phyloP scores from a whole-genome alignment of 208 protist species.

The Leishmania gerbilli region DNA sequence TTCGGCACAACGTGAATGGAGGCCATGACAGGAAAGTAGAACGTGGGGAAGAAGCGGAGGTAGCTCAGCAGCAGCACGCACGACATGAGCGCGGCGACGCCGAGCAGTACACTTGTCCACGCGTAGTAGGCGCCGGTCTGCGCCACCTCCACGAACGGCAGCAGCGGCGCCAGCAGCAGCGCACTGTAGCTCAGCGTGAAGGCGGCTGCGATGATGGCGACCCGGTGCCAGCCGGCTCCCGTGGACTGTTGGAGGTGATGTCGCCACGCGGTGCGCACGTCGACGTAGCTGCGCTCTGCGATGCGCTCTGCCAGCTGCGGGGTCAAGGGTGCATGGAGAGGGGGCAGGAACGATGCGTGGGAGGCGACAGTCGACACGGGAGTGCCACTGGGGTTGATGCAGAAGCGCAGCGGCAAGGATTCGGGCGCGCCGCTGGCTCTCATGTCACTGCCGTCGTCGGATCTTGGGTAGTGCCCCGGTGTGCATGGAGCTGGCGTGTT shows the following conservation, averaged over 20 bases:
- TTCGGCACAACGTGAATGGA: constrained; percentile 43
- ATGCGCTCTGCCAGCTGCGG: constrained; percentile 29
- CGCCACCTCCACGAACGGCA: constrained; percentile 13
- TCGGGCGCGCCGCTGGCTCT: neutral
- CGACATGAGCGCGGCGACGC: constrained; percentile 38
- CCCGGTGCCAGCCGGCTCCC: constrained; percentile 51
- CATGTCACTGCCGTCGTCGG: neutral
- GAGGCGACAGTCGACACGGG: neutral
- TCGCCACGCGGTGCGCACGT: constrained; percentile 42
- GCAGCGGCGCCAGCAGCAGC: constrained; percentile 28
- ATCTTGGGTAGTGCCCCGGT: neutral
- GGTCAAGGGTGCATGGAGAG: constrained; percentile 7
- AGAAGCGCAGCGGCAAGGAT: neutral
- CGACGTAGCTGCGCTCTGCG: constrained; percentile 44
- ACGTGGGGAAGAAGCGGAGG: constrained; percentile 51
- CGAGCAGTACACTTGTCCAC: constrained; percentile 40
- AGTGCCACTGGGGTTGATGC: neutral
- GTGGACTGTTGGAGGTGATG: constrained; percentile 45
- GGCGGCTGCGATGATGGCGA: constrained; percentile 31
- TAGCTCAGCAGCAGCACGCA: constrained; percentile 51
- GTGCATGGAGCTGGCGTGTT: neutral
- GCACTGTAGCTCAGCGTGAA: constrained; percentile 34
- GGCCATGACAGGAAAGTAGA: constrained; percentile 52
- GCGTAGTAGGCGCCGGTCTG: constrained; percentile 26
- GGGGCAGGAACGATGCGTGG: neutral